Base-by-base conservation (phyloP, 176 grass and related monocot species). In the Hordeum marinum region DNA sequence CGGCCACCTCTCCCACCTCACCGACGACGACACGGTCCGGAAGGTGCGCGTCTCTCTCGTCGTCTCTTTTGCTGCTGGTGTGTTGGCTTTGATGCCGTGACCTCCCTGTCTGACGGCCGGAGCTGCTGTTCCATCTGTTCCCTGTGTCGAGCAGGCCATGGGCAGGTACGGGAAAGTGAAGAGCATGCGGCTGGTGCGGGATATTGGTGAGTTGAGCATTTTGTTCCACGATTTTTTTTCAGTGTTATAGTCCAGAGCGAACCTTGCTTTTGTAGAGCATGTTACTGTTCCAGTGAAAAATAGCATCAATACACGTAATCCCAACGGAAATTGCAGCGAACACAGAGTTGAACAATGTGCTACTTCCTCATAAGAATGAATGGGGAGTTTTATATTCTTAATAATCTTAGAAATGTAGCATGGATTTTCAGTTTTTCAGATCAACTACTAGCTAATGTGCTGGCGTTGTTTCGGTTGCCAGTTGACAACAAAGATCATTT, bases 91-190 rank as follows among this genome's bases (percentile, higher is more conserved):
- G 21, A 29, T 59, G 54, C 41, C 21, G 46, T 63, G 48, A 45
- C 66, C 42, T 50, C n/a, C 35, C 2, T 59, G 42, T 85, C 82
- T 65, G 57, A 85, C 24, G 79, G 24, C 17, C 50, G 37, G 78
- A 80, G 63, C 24, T 63, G 43, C 63, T 72, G 68, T 45, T 75
- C 72, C 43, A 23, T 78, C 65, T 40, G 15, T 85, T 85, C 4
- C 75, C 48, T 34, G 24, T 46, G 18, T 5, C 2, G 69, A 35
- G 37, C 80, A 98, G 96, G 96, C 71, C 36, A 95, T 98, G 96
- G 76, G 87, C 83, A 98, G 90, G 75, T 95, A 92, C 27, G 96
- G 96, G 60, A 91, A 71, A n/a, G 93, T 98, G 77, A 98, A 94
- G 83, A 90, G 72, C 77, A 77, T 98, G 83, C 87, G 93, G 29